A percentile compares a stretch with the other conserved stretches of the same genome.
Evolutionary conservation across 805 yeast genomes (phyloP).

Genomic region (Sugiyamaella qingdaonensis): DNA sequence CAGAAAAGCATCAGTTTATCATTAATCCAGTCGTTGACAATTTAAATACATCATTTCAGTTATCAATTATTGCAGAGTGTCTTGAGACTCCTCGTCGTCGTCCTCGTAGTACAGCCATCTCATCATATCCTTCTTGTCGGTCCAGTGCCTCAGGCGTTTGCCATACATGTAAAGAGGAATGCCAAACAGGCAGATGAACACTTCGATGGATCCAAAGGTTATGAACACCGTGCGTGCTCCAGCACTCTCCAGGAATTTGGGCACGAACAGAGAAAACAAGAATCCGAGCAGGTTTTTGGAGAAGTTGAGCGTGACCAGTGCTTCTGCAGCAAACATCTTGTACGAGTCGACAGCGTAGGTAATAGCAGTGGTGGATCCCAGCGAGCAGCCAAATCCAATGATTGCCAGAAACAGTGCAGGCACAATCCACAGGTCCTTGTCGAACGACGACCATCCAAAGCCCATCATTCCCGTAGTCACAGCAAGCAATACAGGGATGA

Average conservation of each 20-base stretch:
- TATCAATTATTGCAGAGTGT: background rate
- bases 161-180: slow-evolving; percentile 55
- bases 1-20: background rate
- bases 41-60: slow-evolving; percentile 9
- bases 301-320: slow-evolving; percentile 53
- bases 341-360: slow-evolving; percentile 57
- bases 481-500: slow-evolving; percentile 45
- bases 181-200: slow-evolving; percentile 45
- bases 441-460: slow-evolving; percentile 55
- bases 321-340: slow-evolving; percentile 53
- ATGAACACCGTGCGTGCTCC: slow-evolving; percentile 48
- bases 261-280: slow-evolving; percentile 53
- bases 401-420: slow-evolving; percentile 55
- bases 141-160: slow-evolving; percentile 47
- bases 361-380: slow-evolving; percentile 59
- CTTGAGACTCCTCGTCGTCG: slow-evolving; percentile 14
- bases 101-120: slow-evolving; percentile 37
- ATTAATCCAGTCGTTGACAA: background rate
- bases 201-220: slow-evolving; percentile 50
- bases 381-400: slow-evolving; percentile 55
- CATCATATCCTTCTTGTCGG: slow-evolving; percentile 45
- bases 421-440: slow-evolving; percentile 49
- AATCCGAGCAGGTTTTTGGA: slow-evolving; percentile 54
- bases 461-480: slow-evolving; percentile 53
- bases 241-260: slow-evolving; percentile 37